Evolutionary conservation across 1,139 yeast species (phyloP).

Genomic region (Pichia sp.): DNA sequence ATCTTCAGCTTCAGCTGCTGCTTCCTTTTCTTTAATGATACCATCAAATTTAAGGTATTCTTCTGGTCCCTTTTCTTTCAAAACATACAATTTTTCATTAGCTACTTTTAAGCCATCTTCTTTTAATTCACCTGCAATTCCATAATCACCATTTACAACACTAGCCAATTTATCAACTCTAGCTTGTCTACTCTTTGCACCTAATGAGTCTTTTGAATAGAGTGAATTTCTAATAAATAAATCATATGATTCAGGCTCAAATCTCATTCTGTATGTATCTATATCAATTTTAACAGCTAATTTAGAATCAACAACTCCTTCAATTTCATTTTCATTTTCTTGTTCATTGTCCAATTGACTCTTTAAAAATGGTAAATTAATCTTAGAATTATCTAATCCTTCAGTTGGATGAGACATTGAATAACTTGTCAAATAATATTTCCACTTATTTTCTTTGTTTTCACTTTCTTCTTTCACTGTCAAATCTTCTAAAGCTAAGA

Average conservation of each 20-base stretch:
- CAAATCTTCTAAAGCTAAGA: slow-evolving; percentile 80
- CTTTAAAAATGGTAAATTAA: slow-evolving; percentile 68
- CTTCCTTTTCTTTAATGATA: slow-evolving; percentile 19
- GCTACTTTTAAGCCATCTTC: slow-evolving; percentile 18
- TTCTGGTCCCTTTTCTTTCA: slow-evolving; percentile 30
- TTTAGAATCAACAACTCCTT: slow-evolving; percentile 64
- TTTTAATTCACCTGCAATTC: slow-evolving; percentile 30
- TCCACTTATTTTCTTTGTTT: slow-evolving; percentile 77
- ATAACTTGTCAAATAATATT: slow-evolving; percentile 86
- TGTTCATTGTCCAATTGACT: slow-evolving; percentile 46
- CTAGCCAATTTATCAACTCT: slow-evolving; percentile 25
- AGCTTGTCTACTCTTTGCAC: slow-evolving; percentile 13
- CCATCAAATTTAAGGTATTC: slow-evolving; percentile 21
- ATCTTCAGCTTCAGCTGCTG: slow-evolving; percentile 8
- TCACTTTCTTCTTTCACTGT: slow-evolving; percentile 62
- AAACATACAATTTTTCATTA: slow-evolving; percentile 28
- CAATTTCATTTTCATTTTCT: slow-evolving; percentile 45
- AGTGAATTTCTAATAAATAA: slow-evolving; percentile 60
- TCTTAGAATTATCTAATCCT: slow-evolving; percentile 80
- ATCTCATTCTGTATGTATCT: slow-evolving; percentile 73
- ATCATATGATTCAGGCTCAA: slow-evolving; percentile 79
- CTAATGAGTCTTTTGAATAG: slow-evolving; percentile 27
- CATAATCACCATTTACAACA: slow-evolving; percentile 32
- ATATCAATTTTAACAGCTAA: slow-evolving; percentile 75
- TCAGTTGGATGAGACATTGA: slow-evolving; percentile 96